A percentile compares a stretch with the other conserved stretches of the same genome.
Conservation (phyloP, 345 rosid genomes). For the Hevea brasiliensis region DNA sequence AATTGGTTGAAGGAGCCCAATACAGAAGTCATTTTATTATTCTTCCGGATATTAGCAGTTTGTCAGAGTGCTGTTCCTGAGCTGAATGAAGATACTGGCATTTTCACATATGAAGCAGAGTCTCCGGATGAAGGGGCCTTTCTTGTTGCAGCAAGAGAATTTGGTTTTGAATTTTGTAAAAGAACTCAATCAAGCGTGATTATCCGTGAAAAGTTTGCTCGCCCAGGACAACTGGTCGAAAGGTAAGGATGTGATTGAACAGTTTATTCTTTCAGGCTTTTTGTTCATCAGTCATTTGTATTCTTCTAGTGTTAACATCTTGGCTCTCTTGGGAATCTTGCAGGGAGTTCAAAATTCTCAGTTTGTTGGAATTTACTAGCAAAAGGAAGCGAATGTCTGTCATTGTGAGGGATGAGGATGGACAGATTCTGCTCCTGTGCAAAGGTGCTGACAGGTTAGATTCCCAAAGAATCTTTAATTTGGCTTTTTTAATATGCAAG, state of each 20-base stretch:
- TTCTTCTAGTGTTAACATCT: conserved; percentile 18
- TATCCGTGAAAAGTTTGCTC: conserved; percentile 54
- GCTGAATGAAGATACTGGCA: conserved; percentile 71
- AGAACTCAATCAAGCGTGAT: conserved; percentile 88
- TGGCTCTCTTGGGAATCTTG: conserved; percentile 24
- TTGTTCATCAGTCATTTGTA: conserved; percentile 10
- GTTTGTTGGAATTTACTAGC: conserved; percentile 90
- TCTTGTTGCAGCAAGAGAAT: conserved; percentile 93
- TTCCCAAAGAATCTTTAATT: conserved; percentile 3
- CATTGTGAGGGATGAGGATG: conserved; percentile 73
- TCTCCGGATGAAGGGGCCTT: conserved; percentile 97
- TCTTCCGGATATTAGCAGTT: conserved; percentile 76
- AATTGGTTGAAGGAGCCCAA: conserved; percentile 79
- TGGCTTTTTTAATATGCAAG: not conserved
- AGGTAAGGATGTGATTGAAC: conserved; percentile 50
- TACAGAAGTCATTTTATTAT: conserved; percentile 53
- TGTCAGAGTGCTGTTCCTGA: conserved; percentile 99
- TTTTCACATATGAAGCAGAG: conserved; percentile 80
- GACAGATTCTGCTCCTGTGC: conserved; percentile 81
- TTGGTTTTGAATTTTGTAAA: conserved; percentile 86
- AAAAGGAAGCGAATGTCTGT: conserved; percentile 98
- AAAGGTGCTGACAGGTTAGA: conserved; percentile 99
- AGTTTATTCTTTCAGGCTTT: conserved; percentile 13
- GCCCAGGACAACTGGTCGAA: conserved; percentile 56
- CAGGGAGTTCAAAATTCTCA: conserved; percentile 94